These are phyloP conservation scores for Peronospora farinosa DNA, from an alignment of 352 stramenopile species.

Conservation along the genomic window DNA sequence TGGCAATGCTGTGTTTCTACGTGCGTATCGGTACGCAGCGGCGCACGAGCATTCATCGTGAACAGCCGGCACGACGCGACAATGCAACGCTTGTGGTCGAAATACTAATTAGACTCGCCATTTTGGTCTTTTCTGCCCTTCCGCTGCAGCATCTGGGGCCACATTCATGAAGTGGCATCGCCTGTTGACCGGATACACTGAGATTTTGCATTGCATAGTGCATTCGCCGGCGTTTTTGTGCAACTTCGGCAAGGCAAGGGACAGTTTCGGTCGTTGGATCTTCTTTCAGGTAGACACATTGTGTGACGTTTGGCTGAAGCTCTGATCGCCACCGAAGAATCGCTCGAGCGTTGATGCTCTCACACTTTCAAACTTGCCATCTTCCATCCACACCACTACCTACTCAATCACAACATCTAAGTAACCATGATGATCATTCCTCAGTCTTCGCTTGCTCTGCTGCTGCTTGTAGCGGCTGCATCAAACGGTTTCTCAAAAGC, in stretches of 20 bases:
- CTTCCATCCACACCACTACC: too few relatives aligned
- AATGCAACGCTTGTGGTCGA: slow-evolving; percentile 12
- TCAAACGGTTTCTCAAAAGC: slow-evolving; percentile 10
- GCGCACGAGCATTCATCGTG: not conserved
- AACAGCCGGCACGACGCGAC: slow-evolving; percentile 9
- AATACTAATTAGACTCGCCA: slow-evolving; percentile 4
- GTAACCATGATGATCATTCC: slow-evolving; percentile 8
- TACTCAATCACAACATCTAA: too few relatives aligned
- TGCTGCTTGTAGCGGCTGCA: slow-evolving; percentile 14
- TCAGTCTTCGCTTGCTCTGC: slow-evolving; percentile 19
- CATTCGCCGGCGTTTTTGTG: too few relatives aligned
- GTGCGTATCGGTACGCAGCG: not conserved
- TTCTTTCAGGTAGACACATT: too few relatives aligned
- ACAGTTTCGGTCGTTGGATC: too few relatives aligned
- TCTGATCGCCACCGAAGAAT: too few relatives aligned
- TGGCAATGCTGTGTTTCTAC: slow-evolving; percentile 1
- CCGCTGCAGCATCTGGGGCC: slow-evolving; percentile 14
- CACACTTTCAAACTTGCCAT: too few relatives aligned
- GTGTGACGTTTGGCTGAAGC: too few relatives aligned
- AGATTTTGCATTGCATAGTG: too few relatives aligned
- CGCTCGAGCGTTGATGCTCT: too few relatives aligned
- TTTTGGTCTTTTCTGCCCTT: slow-evolving; percentile 17
- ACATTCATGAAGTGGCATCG: not conserved
- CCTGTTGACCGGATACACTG: slow-evolving; percentile 10
- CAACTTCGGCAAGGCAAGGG: too few relatives aligned